Evolutionary conservation across 139 green algal genomes (phyloP).

Genomic region (Picochlorum sp.): DNA sequence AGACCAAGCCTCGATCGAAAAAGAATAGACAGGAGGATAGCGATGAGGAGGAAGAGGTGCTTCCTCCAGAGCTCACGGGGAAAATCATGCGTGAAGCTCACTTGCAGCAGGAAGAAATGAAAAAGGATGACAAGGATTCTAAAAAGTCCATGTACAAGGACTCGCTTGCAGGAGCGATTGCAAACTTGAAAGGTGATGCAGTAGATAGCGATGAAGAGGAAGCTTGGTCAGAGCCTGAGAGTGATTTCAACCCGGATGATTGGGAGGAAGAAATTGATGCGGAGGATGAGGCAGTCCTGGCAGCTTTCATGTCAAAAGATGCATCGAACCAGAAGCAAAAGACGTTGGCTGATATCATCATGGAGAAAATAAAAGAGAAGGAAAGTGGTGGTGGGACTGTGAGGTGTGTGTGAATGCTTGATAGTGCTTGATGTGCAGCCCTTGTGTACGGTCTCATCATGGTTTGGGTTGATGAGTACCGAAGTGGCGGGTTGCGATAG

Average conservation of each 20-base stretch:
- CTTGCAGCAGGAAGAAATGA: constrained; percentile 76
- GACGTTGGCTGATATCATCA: constrained; percentile 83
- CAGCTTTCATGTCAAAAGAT: constrained; percentile 59
- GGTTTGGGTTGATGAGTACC: neutral
- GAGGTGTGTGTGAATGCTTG: neutral
- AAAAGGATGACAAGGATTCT: constrained; percentile 31
- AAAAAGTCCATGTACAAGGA: constrained; percentile 7
- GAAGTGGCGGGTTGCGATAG: constrained; percentile 4
- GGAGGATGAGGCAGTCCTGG: constrained; percentile 75
- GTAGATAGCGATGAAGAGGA: constrained; percentile 13
- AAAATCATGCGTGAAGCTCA: constrained; percentile 72
- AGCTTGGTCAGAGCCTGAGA: constrained; percentile 8
- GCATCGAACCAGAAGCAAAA: constrained; percentile 35
- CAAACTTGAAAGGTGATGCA: neutral
- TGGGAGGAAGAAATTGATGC: constrained; percentile 31
- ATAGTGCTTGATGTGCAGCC: neutral
- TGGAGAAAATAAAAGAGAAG: constrained; percentile 64
- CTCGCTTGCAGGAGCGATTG: constrained; percentile 4
- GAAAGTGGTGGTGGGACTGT: constrained; percentile 18
- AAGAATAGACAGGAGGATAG: constrained; percentile 28
- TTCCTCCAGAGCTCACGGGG: constrained; percentile 46
- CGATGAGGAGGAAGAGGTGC: constrained; percentile 16
- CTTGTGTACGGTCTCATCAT: constrained; percentile 5
- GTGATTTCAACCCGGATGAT: constrained; percentile 20
- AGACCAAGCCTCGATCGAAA: constrained; percentile 47